Evolutionary conservation across 2,329 filamentous ascomycete species (phyloP), one percentile per base, ranked within the genome.

Genomic region (Colletotrichum sp.): DNA sequence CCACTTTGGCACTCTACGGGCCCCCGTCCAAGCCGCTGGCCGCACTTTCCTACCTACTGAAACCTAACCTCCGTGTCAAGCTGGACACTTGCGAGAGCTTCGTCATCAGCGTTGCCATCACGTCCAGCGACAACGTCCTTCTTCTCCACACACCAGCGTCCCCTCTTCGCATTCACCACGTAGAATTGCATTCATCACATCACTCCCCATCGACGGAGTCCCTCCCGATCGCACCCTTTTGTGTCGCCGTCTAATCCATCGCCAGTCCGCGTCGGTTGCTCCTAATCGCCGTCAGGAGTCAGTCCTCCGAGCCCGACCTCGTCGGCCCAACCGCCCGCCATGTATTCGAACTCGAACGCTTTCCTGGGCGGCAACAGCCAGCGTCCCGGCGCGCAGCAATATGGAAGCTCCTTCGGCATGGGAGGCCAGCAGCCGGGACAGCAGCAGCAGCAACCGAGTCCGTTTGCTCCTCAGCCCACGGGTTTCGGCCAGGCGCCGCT

Each of bases 301-400:
- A 21, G 44, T 4, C 44, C 64, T 60, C 59, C 67, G 69, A 69
- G 72, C 77, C 59, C 64, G 69, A 75, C 60, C 76, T 63, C 44
- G 57, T 59, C 71, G 73, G 69, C 77, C 44, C 44, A 70, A 62
- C 60, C 55, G 63, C 66, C 76, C 79, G 78, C 82, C 86, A 98
- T 98, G 96, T 99, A 95, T 88, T 97, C 95, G 79, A 95, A 94
- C 84, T 95, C 95, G 79, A 98, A 95, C 88, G 93, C 95, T 79
- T 98, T 94, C 86, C 87, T 98, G 82, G 95, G 95, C 86, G 94
- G 93, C 87, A 95, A 93, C 83, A 94, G 90, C 88, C 92, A 94
- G 84, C 94, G 93, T 77, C 94, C 94, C 66, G 92, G 92, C 70
- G 91, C 91, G 79, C 92, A 90, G 82, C 92, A 91, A 80, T 91